These are phyloP conservation scores for Lactuca saligna DNA, from an alignment of 129 eudicot genomes.

Conservation along the genomic window DNA sequence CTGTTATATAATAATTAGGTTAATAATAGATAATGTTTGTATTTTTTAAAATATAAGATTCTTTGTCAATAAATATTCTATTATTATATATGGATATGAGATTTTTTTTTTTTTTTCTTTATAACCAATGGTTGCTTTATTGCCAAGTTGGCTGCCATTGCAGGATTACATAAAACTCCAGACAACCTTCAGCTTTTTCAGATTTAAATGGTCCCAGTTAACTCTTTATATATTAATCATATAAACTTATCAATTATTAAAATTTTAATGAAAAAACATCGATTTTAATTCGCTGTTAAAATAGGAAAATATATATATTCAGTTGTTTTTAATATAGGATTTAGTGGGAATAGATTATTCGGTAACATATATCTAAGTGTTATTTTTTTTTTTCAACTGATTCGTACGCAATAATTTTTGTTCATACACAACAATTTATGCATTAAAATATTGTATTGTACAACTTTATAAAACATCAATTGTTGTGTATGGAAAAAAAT, in stretches of 20 bases:
- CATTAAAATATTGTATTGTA: too few relatives aligned
- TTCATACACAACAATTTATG: too few relatives aligned
- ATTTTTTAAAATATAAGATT: too few relatives aligned
- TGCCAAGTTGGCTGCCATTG: slow-evolving; percentile 37
- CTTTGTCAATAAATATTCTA: not conserved
- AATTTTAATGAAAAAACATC: not conserved
- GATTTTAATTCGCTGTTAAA: not conserved
- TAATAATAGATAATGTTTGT: too few relatives aligned
- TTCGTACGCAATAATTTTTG: too few relatives aligned
- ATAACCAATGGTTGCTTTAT: slow-evolving; percentile 5
- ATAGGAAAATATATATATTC: too few relatives aligned
- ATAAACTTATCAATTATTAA: not conserved
- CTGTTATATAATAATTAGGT: not conserved
- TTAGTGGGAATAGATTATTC: not conserved
- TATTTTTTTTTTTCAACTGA: too few relatives aligned
- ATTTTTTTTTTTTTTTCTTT: not conserved
- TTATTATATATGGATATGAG: not conserved
- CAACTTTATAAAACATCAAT: too few relatives aligned
- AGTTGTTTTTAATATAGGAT: not conserved
- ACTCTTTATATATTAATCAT: slow-evolving; percentile 15
- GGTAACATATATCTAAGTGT: too few relatives aligned
- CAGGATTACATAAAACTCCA: slow-evolving; percentile 39
- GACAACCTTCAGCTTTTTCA: slow-evolving; percentile 45
- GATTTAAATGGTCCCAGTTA: slow-evolving; percentile 34
- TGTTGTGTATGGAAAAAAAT: too few relatives aligned